Percentiles rank a stretch among this genome's conserved stretches.
phyloP scores from a whole-genome alignment of 1,139 yeast genomes.

The Yamadazyma aaseri region DNA sequence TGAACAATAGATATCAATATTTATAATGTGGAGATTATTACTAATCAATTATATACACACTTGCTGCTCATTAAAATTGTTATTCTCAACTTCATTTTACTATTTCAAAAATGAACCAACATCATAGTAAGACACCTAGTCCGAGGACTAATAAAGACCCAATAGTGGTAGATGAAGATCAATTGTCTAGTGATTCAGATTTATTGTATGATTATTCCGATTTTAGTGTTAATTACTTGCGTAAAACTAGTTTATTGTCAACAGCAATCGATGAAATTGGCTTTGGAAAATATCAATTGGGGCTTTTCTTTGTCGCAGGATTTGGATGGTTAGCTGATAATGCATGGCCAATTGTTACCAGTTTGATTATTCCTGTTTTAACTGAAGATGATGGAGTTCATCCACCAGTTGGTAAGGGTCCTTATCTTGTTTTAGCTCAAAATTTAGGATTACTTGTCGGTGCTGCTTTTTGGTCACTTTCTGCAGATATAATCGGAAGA shows the following conservation, averaged over 20 bases:
- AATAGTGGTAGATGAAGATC: constrained; percentile 1
- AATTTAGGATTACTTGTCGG: constrained; percentile 44
- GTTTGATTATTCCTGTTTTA: constrained; percentile 34
- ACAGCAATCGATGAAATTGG: constrained; percentile 41
- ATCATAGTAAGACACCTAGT: too few relatives aligned
- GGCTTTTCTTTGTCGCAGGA: constrained; percentile 43
- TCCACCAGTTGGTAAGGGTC: constrained; percentile 32
- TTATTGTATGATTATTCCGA: constrained; percentile 12
- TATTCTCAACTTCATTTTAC: too few relatives aligned
- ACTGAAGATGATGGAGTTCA: constrained; percentile 40
- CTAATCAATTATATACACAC: too few relatives aligned
- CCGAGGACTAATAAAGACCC: background rate
- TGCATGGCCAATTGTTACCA: constrained; percentile 43
- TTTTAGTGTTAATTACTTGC: constrained; percentile 24
- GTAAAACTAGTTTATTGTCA: constrained; percentile 33
- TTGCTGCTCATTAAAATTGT: too few relatives aligned
- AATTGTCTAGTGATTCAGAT: constrained; percentile 6
- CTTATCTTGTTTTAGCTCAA: constrained; percentile 41
- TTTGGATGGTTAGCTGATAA: constrained; percentile 48
- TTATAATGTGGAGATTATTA: too few relatives aligned
- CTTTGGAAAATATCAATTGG: constrained; percentile 41
- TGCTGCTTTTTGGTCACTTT: constrained; percentile 41
- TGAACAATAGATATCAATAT: too few relatives aligned
- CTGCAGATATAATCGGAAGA: constrained; percentile 43
- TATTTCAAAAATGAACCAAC: too few relatives aligned